Conservation (phyloP, 768 basidiomycete species). For the Lactarius pseudohatsudake region DNA sequence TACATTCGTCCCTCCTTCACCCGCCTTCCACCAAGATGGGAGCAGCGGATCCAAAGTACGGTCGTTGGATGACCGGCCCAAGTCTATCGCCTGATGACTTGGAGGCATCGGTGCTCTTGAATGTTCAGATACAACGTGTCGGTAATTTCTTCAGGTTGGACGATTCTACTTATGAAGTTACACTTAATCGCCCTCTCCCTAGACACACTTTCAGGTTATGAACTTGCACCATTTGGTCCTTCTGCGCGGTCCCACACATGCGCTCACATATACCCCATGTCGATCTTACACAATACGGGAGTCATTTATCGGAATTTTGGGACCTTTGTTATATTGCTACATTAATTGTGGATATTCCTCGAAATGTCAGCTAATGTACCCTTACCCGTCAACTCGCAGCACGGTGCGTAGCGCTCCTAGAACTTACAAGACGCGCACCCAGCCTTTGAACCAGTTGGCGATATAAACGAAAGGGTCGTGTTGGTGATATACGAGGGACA, state of each 20-base stretch:
- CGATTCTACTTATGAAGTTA: neutral
- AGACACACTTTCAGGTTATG: neutral
- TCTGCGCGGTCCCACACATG: neutral
- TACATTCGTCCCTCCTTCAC: slow-evolving; percentile 39
- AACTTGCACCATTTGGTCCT: neutral
- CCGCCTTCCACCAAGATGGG: slow-evolving; percentile 33
- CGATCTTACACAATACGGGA: neutral
- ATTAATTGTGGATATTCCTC: slow-evolving; percentile 35
- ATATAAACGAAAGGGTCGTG: neutral
- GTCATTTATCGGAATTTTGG: neutral
- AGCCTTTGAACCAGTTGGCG: neutral
- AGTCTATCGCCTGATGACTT: slow-evolving; percentile 37
- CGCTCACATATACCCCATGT: slow-evolving; percentile 8
- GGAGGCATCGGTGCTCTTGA: neutral
- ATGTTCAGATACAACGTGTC: neutral
- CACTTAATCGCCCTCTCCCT: slow-evolving; percentile 3
- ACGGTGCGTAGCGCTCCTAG: neutral
- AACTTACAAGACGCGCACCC: neutral
- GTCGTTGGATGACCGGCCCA: slow-evolving; percentile 25
- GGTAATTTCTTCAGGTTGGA: neutral
- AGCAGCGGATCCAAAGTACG: slow-evolving; percentile 7
- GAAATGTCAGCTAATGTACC: slow-evolving; percentile 27
- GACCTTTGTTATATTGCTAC: neutral
- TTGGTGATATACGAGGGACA: neutral
- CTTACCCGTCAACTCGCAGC: neutral